Conservation (phyloP, 257 asterid genomes). For the Fraxinus pennsylvanica region DNA sequence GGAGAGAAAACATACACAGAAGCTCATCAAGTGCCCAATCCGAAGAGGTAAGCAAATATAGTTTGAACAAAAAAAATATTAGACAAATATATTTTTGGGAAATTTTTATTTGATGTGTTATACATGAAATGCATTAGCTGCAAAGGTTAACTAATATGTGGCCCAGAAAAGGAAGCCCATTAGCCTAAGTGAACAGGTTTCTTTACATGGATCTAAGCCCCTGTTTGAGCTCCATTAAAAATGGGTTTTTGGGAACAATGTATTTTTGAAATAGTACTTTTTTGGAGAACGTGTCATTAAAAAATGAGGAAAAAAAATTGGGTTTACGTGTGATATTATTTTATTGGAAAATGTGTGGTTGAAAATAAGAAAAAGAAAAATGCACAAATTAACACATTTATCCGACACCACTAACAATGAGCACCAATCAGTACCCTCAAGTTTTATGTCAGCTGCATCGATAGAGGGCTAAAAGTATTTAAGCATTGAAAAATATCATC, state of each 20-base stretch:
- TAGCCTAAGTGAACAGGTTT: constrained; percentile 1
- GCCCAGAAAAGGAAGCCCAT: constrained; percentile 7
- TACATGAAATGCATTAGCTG: constrained; percentile 11
- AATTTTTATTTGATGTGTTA: constrained; percentile 2
- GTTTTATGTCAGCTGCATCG: constrained; percentile 3
- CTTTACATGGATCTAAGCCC: constrained; percentile 2
- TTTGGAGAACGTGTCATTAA: too few relatives aligned
- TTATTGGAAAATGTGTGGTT: too few relatives aligned
- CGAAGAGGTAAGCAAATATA: background rate
- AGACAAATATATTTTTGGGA: background rate
- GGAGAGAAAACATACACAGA: background rate
- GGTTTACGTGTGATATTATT: too few relatives aligned
- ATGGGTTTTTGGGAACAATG: too few relatives aligned
- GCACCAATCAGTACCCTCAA: constrained; percentile 8
- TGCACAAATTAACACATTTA: background rate
- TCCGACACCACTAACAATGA: background rate
- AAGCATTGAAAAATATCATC: background rate
- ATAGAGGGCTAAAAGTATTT: background rate
- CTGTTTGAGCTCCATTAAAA: too few relatives aligned
- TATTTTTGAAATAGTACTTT: too few relatives aligned
- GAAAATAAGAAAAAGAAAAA: too few relatives aligned
- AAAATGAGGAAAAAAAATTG: too few relatives aligned
- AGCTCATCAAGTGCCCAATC: background rate
- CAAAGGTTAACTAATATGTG: background rate
- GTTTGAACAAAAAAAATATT: background rate